A percentile compares a stretch with the other conserved stretches of the same genome.
Conservation (phyloP, 306 rosid genomes). For the Rosa lucieae region DNA sequence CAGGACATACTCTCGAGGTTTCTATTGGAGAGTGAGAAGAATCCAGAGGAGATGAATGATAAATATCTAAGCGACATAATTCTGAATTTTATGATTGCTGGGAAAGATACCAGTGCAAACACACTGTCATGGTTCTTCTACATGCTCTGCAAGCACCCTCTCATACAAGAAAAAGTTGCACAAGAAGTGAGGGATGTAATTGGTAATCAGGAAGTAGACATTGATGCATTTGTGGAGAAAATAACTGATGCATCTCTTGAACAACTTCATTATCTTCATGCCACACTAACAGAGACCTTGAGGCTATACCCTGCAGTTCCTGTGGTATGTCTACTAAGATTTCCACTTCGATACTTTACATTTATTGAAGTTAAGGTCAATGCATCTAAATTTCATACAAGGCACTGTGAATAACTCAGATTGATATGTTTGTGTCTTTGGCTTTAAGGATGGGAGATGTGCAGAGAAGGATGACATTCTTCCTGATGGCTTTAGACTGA, state of each 20-base stretch:
- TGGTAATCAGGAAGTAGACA: conserved; percentile 19
- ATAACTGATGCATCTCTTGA: conserved; percentile 59
- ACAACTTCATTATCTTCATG: conserved; percentile 83
- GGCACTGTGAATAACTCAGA: neutral
- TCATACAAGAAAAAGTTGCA: conserved; percentile 56
- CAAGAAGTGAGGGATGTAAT: conserved; percentile 59
- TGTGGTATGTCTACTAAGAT: conserved; percentile 24
- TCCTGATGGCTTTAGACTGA: conserved; percentile 64
- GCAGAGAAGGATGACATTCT: conserved; percentile 55
- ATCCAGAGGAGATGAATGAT: conserved; percentile 55
- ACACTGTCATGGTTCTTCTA: conserved; percentile 83
- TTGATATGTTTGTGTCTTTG: neutral
- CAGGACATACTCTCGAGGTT: conserved; percentile 84
- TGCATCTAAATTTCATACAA: neutral
- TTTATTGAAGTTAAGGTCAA: neutral
- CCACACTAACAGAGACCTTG: conserved; percentile 72
- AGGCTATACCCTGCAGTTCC: conserved; percentile 83
- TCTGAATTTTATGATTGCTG: conserved; percentile 72
- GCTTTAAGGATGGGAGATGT: conserved; percentile 18
- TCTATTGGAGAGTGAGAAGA: conserved; percentile 62
- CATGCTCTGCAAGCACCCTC: conserved; percentile 73
- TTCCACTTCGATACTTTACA: neutral
- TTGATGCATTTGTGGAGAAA: conserved; percentile 42
- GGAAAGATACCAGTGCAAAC: conserved; percentile 65
- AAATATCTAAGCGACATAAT: conserved; percentile 60